Evolutionary conservation across 441 rosid genomes (phyloP), one percentile per base, ranked within the genome.

Genomic region (Brassica hybrid): DNA sequence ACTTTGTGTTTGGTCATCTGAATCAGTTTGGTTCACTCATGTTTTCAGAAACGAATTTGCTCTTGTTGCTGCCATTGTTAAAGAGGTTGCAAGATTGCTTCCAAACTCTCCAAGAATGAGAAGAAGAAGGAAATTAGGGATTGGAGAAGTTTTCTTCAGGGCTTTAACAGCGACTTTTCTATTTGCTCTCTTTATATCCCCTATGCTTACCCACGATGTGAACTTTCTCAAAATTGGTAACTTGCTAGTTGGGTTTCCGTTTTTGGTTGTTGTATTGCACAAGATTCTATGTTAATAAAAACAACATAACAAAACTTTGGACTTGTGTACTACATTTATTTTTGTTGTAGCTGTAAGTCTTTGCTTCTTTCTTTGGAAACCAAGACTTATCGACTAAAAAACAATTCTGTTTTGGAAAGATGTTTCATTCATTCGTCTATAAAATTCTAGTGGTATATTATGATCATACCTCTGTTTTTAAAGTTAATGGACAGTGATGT

Each of bases 41-140:
- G 23, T 72, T 50, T 73, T n/a, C 64, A 73, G 71, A 65, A 73
- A 73, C 52, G 76, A 73, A 21, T 73, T 73, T 64, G 16, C 54
- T 65, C 64, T 73, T 73, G 64, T 73, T 5, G 71, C 38, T 38
- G 64, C 76, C 6, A 64, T 73, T 64, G 71, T 64, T 34, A 73
- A 50, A 73, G 64, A 65, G 2, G 70, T 73, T 32, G 5, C 70
- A 73, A 32, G 76, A 52, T 18, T 64, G 50, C n/a, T 73, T 52
- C 30, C 62, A 58, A 58, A 10, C 30, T 58, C 62, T 21, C 61
- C 1, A 8, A 57, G 27, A 18, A 16, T 16, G 21, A 16, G 48
- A 16, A 45, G 68, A 30, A 62, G 62, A 73, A 64, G 76, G 54
- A 73, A 64, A 64, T 3, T 50, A 19, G 25, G 76, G 23, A 64